Conservation (phyloP, 2,329 filamentous ascomycete genomes). For the Botrytis deweyae region DNA sequence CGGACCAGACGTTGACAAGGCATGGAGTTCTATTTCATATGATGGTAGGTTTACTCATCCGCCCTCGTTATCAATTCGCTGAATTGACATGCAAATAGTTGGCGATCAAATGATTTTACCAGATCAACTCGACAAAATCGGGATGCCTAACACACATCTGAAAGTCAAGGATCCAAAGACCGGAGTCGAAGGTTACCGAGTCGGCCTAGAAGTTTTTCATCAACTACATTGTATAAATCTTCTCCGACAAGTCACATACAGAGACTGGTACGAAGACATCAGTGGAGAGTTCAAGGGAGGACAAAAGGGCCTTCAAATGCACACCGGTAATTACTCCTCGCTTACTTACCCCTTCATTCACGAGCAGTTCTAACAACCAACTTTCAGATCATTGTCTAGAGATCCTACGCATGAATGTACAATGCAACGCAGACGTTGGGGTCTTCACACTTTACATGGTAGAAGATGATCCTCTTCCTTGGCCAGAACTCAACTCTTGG, state of each 20-base stretch:
- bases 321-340: constrained; percentile 35
- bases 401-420: constrained; percentile 51
- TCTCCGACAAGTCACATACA: constrained; percentile 48
- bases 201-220: constrained; percentile 48
- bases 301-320: constrained; percentile 45
- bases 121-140: constrained; percentile 53
- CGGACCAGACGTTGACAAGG: constrained; percentile 55
- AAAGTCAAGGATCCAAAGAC: constrained; percentile 55
- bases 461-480: constrained; percentile 47
- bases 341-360: background rate
- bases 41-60: constrained; percentile 38
- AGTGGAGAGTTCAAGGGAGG: constrained; percentile 51
- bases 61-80: no score
- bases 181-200: constrained; percentile 58
- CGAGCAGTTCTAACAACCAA: background rate
- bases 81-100: constrained; percentile 41
- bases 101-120: constrained; percentile 60
- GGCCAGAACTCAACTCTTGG: constrained; percentile 54
- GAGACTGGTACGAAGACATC: constrained; percentile 49
- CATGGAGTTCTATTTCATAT: constrained; percentile 56
- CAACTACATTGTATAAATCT: constrained; percentile 44
- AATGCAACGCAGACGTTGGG: constrained; percentile 56
- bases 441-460: constrained; percentile 54
- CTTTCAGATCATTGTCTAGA: constrained; percentile 52
- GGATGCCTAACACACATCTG: constrained; percentile 49